These are phyloP conservation scores for Alternaria dauci DNA, from an alignment of 2,329 filamentous ascomycete genomes.

Conservation along the genomic window DNA sequence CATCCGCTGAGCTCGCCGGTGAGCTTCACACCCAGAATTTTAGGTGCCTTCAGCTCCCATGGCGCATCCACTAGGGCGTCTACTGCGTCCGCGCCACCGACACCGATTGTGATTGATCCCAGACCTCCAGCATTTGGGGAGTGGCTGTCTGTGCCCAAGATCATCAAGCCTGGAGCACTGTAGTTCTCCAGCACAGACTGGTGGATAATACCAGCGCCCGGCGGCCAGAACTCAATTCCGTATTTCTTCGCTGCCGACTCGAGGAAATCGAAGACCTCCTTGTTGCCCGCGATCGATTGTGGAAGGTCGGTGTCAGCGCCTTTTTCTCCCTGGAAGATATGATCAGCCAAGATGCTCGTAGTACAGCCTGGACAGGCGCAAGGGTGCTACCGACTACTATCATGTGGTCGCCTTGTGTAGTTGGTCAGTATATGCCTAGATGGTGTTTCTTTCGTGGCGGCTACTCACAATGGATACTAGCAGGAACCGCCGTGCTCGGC, in stretches of 20 bases:
- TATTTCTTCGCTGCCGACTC: constrained; percentile 75
- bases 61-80: constrained; percentile 95
- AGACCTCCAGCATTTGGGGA: constrained; percentile 97
- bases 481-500: constrained; percentile 87
- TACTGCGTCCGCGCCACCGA: constrained; percentile 95
- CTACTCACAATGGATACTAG: constrained; percentile 83
- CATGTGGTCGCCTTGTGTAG: constrained; percentile 77
- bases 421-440: not conserved
- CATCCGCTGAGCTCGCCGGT: constrained; percentile 86
- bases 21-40: constrained; percentile 84
- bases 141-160: constrained; percentile 97
- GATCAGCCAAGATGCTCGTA: not conserved
- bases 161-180: constrained; percentile 95
- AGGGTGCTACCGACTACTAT: constrained; percentile 68
- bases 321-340: constrained; percentile 61
- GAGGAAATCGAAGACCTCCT: constrained; percentile 96
- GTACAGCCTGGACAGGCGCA: not conserved
- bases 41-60: constrained; percentile 96
- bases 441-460: not conserved
- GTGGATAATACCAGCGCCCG: constrained; percentile 67
- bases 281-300: constrained; percentile 87
- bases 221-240: constrained; percentile 56
- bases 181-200: constrained; percentile 99
- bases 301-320: constrained; percentile 87
- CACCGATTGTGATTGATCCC: constrained; percentile 92